These are phyloP conservation scores for Viridothelium virens DNA, from an alignment of 495 filamentous ascomycete species.

Conservation along the genomic window DNA sequence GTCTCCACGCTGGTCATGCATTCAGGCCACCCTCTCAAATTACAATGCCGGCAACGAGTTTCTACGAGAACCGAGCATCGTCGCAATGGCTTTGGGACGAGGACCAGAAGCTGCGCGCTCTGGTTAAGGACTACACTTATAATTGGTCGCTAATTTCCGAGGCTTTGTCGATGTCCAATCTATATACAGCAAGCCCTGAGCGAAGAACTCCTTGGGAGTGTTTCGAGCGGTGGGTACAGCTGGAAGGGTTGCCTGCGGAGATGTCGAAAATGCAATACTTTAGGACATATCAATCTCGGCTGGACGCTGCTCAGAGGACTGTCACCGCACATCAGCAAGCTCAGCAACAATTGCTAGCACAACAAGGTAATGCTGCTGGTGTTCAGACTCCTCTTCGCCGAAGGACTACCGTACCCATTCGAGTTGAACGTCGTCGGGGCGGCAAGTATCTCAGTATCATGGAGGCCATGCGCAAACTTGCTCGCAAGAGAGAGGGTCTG, in stretches of 20 bases:
- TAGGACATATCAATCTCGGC: slow-evolving; percentile 67
- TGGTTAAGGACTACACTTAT: slow-evolving; percentile 88
- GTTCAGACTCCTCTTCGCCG: slow-evolving; percentile 52
- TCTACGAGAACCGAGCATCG: slow-evolving; percentile 75
- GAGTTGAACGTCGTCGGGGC: slow-evolving; percentile 78
- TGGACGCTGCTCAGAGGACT: slow-evolving; percentile 70
- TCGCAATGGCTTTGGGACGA: slow-evolving; percentile 88
- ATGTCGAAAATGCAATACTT: slow-evolving; percentile 93
- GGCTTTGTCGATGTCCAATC: slow-evolving; percentile 62
- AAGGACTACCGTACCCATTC: slow-evolving; percentile 61
- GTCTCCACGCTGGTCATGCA: slow-evolving; percentile 83
- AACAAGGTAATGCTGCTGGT: slow-evolving; percentile 48
- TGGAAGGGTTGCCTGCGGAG: slow-evolving; percentile 82
- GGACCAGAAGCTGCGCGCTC: slow-evolving; percentile 74
- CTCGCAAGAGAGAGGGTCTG: slow-evolving; percentile 82
- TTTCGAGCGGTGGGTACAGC: slow-evolving; percentile 87
- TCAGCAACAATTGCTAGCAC: slow-evolving; percentile 49
- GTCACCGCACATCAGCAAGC: slow-evolving; percentile 54
- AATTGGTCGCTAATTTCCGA: slow-evolving; percentile 92
- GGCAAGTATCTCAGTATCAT: slow-evolving; percentile 78
- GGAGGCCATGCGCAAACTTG: slow-evolving; percentile 90
- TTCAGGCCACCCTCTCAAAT: slow-evolving; percentile 89
- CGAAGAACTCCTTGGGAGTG: slow-evolving; percentile 97
- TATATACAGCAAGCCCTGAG: slow-evolving; percentile 74
- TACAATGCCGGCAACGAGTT: slow-evolving; percentile 76